Evolutionary conservation across 2,329 filamentous ascomycete species (phyloP), one percentile per base, ranked within the genome.

Genomic region (Penicillium sp.): DNA sequence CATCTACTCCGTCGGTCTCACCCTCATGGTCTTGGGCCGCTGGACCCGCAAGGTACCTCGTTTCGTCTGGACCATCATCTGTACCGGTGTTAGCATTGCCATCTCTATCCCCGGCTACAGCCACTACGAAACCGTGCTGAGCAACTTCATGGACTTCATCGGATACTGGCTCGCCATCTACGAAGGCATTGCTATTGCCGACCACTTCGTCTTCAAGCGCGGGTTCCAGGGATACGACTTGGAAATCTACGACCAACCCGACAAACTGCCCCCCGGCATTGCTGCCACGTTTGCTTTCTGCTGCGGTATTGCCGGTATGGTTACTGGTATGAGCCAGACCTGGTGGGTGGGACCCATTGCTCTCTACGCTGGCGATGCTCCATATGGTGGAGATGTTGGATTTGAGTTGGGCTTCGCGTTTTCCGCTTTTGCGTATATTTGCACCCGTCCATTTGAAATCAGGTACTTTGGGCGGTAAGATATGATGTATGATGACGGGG

Each of bases 101-200:
- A 84, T 90, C 63, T 83, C 85, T 8, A 87, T 91, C 52, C 85
- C 86, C 0, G 88, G 85, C 1, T 89, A 88, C 73, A 73, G 71
- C 4, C 77, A 86, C 66, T 90, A 90, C 68, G 82, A 58, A 48
- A 67, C 70, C 6, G 80, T 87, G 3, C 77, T 90, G 14, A 81
- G 87, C 67, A 87, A 88, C 71, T 89, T 90, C 72, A 88, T 90
- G 83, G 71, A 83, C 59, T 68, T 86, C 52, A 85, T 85, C 60
- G 75, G 82, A 2, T 91, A 90, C 75, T 91, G 88, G 87, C 78
- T 90, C 1, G 83, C 86, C 48, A 88, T 90, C 64, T 91, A 90
- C 73, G 81, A 84, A 61, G 86, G 82, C 47, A 82, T 90, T 60
- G 77, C 82, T 1, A 68, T 90, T 18, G 75, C 79, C 1, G 87